Conservation (phyloP, 2,329 filamentous ascomycete genomes). For the Neofusicoccum kwambonambiense region DNA sequence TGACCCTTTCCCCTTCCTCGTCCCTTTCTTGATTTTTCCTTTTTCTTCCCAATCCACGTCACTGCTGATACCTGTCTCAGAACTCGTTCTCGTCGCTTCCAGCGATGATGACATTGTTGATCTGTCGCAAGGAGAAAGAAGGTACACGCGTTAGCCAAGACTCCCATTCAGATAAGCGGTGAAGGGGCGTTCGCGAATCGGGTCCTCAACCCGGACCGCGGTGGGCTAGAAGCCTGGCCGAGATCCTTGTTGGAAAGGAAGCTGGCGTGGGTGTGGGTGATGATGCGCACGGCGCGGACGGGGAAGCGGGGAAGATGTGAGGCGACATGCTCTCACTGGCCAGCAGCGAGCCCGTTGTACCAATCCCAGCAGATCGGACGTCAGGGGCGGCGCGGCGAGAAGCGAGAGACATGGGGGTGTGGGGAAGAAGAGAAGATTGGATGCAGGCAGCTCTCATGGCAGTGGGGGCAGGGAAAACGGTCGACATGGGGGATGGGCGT, state of each 20-base stretch:
- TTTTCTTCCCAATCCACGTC: neutral
- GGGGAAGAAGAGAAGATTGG: neutral
- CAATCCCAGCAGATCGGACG: slow-evolving; percentile 4
- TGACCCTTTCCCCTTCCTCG: neutral
- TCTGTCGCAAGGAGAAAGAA: slow-evolving; percentile 37
- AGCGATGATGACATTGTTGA: slow-evolving; percentile 92
- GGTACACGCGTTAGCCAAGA: slow-evolving; percentile 8
- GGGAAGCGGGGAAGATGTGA: slow-evolving; percentile 12
- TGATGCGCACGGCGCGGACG: slow-evolving; percentile 7
- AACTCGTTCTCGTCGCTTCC: slow-evolving; percentile 86
- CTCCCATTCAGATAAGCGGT: slow-evolving; percentile 16
- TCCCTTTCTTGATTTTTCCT: neutral
- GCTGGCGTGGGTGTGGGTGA: neutral
- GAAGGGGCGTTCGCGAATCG: slow-evolving; percentile 10
- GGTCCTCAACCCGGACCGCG: slow-evolving; percentile 3
- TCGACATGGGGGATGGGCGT: neutral
- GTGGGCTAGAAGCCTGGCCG: neutral
- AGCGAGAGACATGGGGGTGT: slow-evolving; percentile 7
- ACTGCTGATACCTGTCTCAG: slow-evolving; percentile 45
- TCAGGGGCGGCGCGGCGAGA: slow-evolving; percentile 12
- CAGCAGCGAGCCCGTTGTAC: neutral
- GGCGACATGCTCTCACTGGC: neutral
- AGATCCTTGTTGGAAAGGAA: neutral
- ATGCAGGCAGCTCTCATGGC: neutral
- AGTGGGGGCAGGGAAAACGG: neutral